These are phyloP conservation scores for Uncinocarpus reesii DNA, from an alignment of 2,329 filamentous ascomycete genomes.

Conservation along the genomic window DNA sequence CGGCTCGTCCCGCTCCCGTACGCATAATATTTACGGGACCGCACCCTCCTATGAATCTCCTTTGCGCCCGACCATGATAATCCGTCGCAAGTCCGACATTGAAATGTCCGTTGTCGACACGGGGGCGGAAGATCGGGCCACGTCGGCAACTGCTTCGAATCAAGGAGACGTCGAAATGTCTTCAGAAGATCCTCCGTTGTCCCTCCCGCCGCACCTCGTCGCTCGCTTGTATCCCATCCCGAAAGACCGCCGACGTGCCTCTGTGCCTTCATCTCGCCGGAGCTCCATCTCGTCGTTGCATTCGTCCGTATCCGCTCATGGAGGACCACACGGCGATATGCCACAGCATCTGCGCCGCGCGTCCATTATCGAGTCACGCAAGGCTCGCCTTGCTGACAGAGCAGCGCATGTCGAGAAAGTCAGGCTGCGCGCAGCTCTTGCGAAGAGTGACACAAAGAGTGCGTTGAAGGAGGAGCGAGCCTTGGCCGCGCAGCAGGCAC, in stretches of 20 bases:
- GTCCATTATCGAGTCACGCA: conserved; percentile 55
- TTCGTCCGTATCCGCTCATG: conserved; percentile 43
- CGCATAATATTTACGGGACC: not conserved
- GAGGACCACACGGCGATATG: conserved; percentile 46
- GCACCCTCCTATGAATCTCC: not conserved
- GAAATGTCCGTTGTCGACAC: conserved; percentile 34
- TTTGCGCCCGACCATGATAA: conserved; percentile 21
- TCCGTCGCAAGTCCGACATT: conserved; percentile 36
- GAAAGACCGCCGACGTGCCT: conserved; percentile 48
- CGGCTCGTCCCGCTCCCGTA: not conserved
- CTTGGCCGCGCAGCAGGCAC: conserved; percentile 51
- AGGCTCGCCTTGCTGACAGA: conserved; percentile 53
- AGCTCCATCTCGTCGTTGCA: conserved; percentile 55
- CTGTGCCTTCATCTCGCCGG: conserved; percentile 50
- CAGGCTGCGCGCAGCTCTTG: conserved; percentile 50
- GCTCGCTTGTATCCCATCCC: conserved; percentile 51
- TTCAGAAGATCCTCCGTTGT: conserved; percentile 26
- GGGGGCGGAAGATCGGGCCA: conserved; percentile 14
- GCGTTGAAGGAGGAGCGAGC: conserved; percentile 53
- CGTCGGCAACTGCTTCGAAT: conserved; percentile 16
- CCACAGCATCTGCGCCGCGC: conserved; percentile 56
- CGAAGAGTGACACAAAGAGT: conserved; percentile 48
- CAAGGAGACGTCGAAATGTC: conserved; percentile 32
- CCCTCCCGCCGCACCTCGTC: conserved; percentile 50
- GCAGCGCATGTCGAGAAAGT: conserved; percentile 58